Evolutionary conservation across 2,329 filamentous ascomycete species (phyloP), one percentile per base, ranked within the genome.

Genomic region (Talaromyces sp.): DNA sequence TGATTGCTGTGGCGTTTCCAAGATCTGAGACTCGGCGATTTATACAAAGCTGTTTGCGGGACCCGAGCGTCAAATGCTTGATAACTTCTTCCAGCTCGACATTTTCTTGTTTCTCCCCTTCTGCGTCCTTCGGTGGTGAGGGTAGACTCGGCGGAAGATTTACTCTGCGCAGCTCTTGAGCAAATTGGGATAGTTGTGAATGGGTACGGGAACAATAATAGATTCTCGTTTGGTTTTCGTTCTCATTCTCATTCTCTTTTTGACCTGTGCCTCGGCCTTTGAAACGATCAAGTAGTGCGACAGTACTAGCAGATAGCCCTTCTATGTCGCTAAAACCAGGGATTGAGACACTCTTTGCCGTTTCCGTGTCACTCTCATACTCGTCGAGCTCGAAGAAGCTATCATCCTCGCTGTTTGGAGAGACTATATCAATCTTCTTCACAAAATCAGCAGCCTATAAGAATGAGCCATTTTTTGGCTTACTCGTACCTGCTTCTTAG

Each of bases 181-280:
- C 88, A 74, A 97, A 96, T 72, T 97, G 93, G 0, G 89, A 89
- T 14, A 97, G 78, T 71, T 97, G 93, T 2, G 93, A 97, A 75
- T 97, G 93, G 1, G 93, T 97, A 71, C 93, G 85, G 7, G 93
- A 97, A 62, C 92, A 95, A 77, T 93, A 96, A 75, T 91, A 96
- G 58, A 97, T 90, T 81, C 93, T 96, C 58, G 89, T 80, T 66
- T 89, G 86, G 61, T 91, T 86, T 12, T 85, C 81, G 7, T 82
- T 74, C 40, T 85, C 80, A n/a, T 81, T 75, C 40, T 84, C 80
- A n/a, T 81, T 75, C 7, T 81, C 77, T 16, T 73, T 68, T 18
- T 71, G 73, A 23, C 69, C 63, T 14, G 70, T 70, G 46, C 67
- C 63, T 37, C 74, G 72, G 74, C 67, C 86, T 69, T 84, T 84